Evolutionary conservation across 176 grass and related monocot genomes (phyloP).

Genomic region (Rhynchospora pubera): DNA sequence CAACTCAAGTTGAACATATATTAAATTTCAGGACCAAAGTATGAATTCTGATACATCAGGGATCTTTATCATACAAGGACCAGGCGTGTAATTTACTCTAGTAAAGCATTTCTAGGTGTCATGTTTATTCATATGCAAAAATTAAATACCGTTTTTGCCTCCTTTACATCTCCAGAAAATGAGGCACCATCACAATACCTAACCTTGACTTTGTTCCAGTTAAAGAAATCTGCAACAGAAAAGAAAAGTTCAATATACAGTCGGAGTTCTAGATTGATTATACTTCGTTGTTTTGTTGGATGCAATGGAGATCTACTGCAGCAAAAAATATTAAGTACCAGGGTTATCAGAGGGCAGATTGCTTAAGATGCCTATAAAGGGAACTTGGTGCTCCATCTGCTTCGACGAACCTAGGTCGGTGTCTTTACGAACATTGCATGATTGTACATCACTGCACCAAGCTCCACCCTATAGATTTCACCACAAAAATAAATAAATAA

Average conservation of each 20-base stretch:
- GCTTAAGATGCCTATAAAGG: slow-evolving; percentile 60
- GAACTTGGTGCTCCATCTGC: slow-evolving; percentile 29
- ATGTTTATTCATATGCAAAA: neutral
- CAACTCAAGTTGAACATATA: neutral
- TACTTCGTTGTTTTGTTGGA: neutral
- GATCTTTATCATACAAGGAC: neutral
- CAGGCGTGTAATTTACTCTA: neutral
- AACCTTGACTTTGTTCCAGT: slow-evolving; percentile 70
- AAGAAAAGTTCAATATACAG: neutral
- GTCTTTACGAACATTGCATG: slow-evolving; percentile 36
- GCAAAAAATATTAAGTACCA: slow-evolving; percentile 26
- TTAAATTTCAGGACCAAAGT: neutral
- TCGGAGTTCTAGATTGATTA: neutral
- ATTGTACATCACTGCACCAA: slow-evolving; percentile 43
- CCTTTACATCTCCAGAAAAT: slow-evolving; percentile 57
- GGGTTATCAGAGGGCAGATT: slow-evolving; percentile 39
- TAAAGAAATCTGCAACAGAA: slow-evolving; percentile 54
- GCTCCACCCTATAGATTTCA: slow-evolving; percentile 45
- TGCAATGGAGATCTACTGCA: neutral
- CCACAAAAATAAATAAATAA: neutral
- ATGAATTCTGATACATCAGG: neutral
- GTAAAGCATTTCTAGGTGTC: neutral
- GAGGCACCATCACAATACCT: slow-evolving; percentile 78
- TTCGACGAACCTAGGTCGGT: slow-evolving; percentile 40
- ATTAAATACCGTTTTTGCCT: slow-evolving; percentile 23